Percentiles rank a stretch among this genome's conserved stretches.
Evolutionary conservation across 2,329 filamentous ascomycete species (phyloP).

Genomic region (Colletotrichum sp.): DNA sequence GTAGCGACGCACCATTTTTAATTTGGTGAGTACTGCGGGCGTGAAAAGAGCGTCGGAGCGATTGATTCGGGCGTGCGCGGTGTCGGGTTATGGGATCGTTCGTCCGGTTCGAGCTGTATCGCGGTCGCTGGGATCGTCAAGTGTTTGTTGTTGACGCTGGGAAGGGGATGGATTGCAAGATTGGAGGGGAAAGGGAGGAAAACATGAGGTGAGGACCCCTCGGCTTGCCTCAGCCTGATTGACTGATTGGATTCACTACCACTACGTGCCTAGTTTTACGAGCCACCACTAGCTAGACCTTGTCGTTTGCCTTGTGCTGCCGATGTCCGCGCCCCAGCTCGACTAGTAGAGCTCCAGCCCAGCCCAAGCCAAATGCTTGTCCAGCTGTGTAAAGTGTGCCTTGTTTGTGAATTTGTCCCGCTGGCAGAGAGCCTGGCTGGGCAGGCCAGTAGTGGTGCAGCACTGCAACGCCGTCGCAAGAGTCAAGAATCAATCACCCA

Average conservation of each 20-base stretch:
- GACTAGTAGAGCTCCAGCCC: not conserved
- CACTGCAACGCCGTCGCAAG: not conserved
- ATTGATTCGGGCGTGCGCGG: not conserved
- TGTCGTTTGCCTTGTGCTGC: slow-evolving; percentile 1
- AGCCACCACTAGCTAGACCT: not conserved
- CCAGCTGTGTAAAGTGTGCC: not conserved
- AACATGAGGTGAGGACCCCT: slow-evolving; percentile 1
- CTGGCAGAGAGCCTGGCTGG: not conserved
- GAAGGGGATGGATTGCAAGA: not conserved
- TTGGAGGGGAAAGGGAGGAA: not conserved
- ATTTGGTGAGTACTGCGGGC: not conserved
- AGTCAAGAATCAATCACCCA: not conserved
- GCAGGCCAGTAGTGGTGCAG: not conserved
- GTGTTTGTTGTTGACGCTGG: not conserved
- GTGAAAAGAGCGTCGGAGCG: not conserved
- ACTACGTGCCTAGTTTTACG: not conserved
- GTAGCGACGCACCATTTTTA: slow-evolving; percentile 18
- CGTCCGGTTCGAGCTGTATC: not conserved
- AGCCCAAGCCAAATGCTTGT: not conserved
- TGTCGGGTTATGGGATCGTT: not conserved
- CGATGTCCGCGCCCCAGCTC: not conserved
- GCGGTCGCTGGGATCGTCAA: not conserved
- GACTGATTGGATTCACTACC: not conserved
- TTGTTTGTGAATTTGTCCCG: not conserved
- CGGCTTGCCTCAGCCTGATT: slow-evolving; percentile 14